Evolutionary conservation across 2,329 filamentous ascomycete species (phyloP).

Genomic region (Pseudogymnoascus sp.): DNA sequence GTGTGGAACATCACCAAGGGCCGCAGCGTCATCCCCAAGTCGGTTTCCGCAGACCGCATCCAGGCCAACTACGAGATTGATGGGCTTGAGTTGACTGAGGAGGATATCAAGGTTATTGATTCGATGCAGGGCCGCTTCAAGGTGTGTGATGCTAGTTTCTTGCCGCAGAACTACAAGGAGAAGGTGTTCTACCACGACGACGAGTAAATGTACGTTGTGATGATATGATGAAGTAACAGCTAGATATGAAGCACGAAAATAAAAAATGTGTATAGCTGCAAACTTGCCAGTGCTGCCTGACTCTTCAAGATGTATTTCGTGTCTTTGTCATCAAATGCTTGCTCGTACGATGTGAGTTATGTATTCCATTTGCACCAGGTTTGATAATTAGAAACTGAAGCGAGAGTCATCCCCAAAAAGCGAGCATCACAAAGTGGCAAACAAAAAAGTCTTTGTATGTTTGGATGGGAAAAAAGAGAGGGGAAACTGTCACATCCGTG

Average conservation of each 20-base stretch:
- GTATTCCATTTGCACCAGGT: not conserved
- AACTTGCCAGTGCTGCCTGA: not conserved
- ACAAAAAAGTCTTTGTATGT: not conserved
- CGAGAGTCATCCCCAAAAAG: not conserved
- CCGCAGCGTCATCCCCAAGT: constrained; percentile 81
- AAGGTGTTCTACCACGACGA: not conserved
- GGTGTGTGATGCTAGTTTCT: not conserved
- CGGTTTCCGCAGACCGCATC: constrained; percentile 64
- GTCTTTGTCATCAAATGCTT: not conserved
- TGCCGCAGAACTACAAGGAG: not conserved
- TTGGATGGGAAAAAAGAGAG: not conserved
- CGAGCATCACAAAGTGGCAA: not conserved
- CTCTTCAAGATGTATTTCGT: not conserved
- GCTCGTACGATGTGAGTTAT: not conserved
- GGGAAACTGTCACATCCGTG: not conserved
- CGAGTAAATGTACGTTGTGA: not conserved
- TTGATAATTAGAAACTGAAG: not conserved
- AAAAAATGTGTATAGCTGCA: not conserved
- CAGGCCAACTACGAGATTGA: constrained; percentile 59
- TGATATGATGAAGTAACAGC: not conserved
- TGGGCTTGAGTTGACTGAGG: constrained; percentile 1
- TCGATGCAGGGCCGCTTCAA: constrained; percentile 4
- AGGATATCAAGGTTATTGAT: constrained; percentile 1
- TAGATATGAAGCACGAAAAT: not conserved
- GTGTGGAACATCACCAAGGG: constrained; percentile 75